Evolutionary conservation across 768 basidiomycete species (phyloP).

Genomic region (Rhodocollybia butyracea): DNA sequence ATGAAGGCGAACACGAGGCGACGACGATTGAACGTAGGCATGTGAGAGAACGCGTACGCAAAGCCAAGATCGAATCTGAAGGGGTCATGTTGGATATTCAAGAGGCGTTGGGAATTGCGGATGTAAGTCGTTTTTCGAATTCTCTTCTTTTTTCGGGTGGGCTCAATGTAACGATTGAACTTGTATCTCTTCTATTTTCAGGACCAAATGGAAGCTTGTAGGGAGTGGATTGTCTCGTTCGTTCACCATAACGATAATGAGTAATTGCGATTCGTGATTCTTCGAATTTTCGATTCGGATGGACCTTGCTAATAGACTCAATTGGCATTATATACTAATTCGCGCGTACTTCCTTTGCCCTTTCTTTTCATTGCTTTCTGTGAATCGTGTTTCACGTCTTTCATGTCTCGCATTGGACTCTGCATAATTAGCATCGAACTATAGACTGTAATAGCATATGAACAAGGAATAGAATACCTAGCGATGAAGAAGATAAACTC

Average conservation of each 20-base stretch:
- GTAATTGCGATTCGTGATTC: neutral
- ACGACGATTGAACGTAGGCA: neutral
- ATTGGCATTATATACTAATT: no score
- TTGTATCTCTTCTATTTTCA: neutral
- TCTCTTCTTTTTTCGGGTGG: neutral
- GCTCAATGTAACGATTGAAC: neutral
- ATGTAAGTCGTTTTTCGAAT: neutral
- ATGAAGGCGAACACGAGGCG: slow-evolving; percentile 1
- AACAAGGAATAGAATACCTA: no score
- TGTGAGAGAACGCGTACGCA: neutral
- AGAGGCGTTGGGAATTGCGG: neutral
- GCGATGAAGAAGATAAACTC: no score
- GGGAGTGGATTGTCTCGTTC: slow-evolving; percentile 4
- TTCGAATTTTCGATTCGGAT: neutral
- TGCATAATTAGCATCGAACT: no score
- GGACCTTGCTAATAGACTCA: no score
- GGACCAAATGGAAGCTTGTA: slow-evolving; percentile 1
- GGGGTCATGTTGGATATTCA: slow-evolving; percentile 6
- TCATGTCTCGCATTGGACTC: no score
- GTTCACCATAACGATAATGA: neutral
- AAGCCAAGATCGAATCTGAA: slow-evolving; percentile 4
- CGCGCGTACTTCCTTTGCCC: no score
- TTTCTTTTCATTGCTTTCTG: no score
- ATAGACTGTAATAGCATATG: no score
- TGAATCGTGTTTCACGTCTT: no score